phyloP scores from a whole-genome alignment of 1,139 yeast species.

The Saccharomycopsis hybrid region DNA sequence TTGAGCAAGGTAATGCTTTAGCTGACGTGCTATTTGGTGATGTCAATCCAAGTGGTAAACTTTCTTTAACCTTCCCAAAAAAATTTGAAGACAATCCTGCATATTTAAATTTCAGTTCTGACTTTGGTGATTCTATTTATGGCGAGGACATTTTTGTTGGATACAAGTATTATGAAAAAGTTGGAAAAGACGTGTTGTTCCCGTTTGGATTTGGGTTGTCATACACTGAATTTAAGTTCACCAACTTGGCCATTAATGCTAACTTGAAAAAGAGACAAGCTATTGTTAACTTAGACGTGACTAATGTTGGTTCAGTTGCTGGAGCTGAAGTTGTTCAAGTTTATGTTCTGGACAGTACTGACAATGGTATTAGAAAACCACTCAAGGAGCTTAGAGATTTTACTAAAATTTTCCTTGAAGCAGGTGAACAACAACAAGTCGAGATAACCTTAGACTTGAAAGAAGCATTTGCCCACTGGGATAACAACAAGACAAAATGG shows the following conservation, averaged over 20 bases:
- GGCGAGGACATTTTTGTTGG: slow-evolving; percentile 33
- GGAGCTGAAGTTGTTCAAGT: slow-evolving; percentile 8
- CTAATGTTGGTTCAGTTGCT: slow-evolving; percentile 3
- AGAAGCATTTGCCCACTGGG: too few species aligned
- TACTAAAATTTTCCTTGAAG: too few species aligned
- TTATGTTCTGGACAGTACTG: background rate
- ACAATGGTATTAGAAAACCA: too few species aligned
- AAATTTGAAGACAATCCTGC: slow-evolving; percentile 47
- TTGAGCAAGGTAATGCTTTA: too few species aligned
- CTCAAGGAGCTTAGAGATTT: too few species aligned
- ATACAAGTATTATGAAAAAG: slow-evolving; percentile 33
- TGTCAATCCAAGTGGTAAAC: too few species aligned
- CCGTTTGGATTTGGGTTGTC: slow-evolving; percentile 29
- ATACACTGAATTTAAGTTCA: slow-evolving; percentile 28
- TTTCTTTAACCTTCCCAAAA: slow-evolving; percentile 23
- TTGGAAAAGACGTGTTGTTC: slow-evolving; percentile 48
- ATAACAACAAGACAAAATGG: too few species aligned
- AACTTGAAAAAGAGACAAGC: background rate
- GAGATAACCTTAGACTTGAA: too few species aligned
- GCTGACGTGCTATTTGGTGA: too few species aligned
- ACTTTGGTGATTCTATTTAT: slow-evolving; percentile 40
- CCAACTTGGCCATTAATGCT: slow-evolving; percentile 23
- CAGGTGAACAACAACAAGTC: too few species aligned
- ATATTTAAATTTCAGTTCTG: slow-evolving; percentile 41
- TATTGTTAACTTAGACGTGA: background rate